Percentiles rank a stretch among this genome's conserved stretches.
phyloP scores from a whole-genome alignment of 768 basidiomycete species.

The Coprinopsis marcescibilis region DNA sequence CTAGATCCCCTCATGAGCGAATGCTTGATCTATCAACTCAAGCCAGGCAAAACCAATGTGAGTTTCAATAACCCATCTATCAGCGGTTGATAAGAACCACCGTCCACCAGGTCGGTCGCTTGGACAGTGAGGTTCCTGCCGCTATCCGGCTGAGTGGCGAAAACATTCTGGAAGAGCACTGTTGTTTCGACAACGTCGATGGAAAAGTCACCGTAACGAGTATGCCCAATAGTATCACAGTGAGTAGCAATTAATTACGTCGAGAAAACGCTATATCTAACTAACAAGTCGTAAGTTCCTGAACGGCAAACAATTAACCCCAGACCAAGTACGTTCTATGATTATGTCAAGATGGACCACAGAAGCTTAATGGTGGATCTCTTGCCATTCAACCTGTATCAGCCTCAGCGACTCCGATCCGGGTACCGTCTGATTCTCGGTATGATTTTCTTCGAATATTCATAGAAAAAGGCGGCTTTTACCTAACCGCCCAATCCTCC shows the following conservation, averaged over 20 bases:
- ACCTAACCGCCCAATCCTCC: neutral
- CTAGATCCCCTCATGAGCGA: constrained; percentile 95
- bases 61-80: neutral
- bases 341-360: constrained; percentile 3
- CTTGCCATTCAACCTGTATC: constrained; percentile 6
- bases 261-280: neutral
- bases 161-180: constrained; percentile 90
- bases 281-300: constrained; percentile 53
- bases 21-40: constrained; percentile 90
- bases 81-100: neutral
- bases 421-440: constrained; percentile 97
- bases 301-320: constrained; percentile 83
- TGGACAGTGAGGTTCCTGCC: constrained; percentile 75
- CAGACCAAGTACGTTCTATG: constrained; percentile 57
- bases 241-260: constrained; percentile 29
- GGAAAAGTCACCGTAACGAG: constrained; percentile 81
- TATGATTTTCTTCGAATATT: too few relatives aligned
- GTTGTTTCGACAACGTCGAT: constrained; percentile 81
- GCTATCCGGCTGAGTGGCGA: constrained; percentile 91
- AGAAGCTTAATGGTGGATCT: constrained; percentile 1
- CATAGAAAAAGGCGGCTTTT: too few relatives aligned
- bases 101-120: constrained; percentile 65
- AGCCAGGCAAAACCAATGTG: constrained; percentile 67
- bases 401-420: constrained; percentile 82
- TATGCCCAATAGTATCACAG: constrained; percentile 77